Base-by-base conservation (phyloP, 1,284 basidiomycete species). In the Rhodofomes roseus region DNA sequence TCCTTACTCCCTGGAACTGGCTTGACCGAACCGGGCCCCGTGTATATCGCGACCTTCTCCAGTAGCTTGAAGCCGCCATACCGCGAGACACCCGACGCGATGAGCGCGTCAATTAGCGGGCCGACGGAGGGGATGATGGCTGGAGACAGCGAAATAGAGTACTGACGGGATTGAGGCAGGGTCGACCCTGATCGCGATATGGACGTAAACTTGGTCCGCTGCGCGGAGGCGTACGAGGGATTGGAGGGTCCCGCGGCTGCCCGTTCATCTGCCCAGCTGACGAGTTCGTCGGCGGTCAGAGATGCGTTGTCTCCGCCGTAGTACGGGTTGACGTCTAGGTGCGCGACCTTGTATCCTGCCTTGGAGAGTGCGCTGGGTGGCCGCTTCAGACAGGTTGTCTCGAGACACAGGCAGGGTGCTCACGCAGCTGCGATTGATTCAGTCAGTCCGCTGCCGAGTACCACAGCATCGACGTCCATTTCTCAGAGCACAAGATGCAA, bases 31-130 rank as follows among this genome's bases (percentile, higher is more conserved):
- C 75, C 70, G 1, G 74, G 68, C 14, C 62, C 62, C 54, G 82
- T 74, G 66, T 84, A 90, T 20, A 95, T 76, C 11, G 79, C 83
- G 11, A 94, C 80, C 8, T 82, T 81, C 57, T 95, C 92, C n/a
- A 98, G 79, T 1, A 98, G 80, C 54, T 90, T 87, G 73, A 97
- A 98, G 2, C 89, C 90, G 34, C 94, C 92, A 69, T 99, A 98
- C 57, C 89, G 87, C 9, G 93, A 84, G 5, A 98, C 95, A 31
- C 94, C 92, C 23, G 93, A 96, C 1, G 83, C 77, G 27, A 98
- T 81, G 6, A 98, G 80, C 2, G 90, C 84, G 22, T 90, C 84
- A 50, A 98, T 93, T 39, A 94, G 81, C 0, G 88, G 83, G 0
- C 96, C 95, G 14, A 84, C 73, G 0, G 93, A 88, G 1, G 93